Conservation (phyloP, 1,284 basidiomycete genomes). For the Tylopilus sp. region DNA sequence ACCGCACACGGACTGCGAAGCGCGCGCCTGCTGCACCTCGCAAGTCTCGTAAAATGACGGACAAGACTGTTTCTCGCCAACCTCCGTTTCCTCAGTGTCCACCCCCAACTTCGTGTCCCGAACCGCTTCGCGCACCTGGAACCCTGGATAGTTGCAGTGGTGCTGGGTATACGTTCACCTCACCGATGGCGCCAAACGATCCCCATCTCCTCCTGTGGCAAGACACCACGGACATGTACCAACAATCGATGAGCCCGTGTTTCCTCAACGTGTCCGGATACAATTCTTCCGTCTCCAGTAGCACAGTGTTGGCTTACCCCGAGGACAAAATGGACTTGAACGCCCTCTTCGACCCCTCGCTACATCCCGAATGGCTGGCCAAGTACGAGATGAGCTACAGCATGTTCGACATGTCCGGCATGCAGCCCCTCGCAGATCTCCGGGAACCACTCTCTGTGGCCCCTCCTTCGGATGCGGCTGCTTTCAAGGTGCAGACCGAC, state of each 20-base stretch:
- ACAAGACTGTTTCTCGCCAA: not conserved
- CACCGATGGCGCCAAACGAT: no score
- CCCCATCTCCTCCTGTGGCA: no score
- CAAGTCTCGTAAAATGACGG: not conserved
- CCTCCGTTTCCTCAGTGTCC: no score
- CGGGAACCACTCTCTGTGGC: not conserved
- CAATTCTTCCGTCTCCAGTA: no score
- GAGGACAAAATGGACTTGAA: slow-evolving; percentile 1
- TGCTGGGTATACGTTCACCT: no score
- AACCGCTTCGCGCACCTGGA: no score
- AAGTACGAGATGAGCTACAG: slow-evolving; percentile 9
- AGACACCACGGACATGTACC: no score
- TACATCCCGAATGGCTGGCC: slow-evolving; percentile 14
- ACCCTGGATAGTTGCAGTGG: no score
- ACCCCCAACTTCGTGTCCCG: no score
- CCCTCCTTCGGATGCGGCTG: not conserved
- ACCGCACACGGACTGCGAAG: slow-evolving; percentile 8
- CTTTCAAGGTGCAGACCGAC: not conserved
- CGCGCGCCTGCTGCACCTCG: not conserved
- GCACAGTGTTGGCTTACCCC: not conserved
- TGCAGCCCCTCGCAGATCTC: not conserved
- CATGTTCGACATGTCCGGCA: not conserved
- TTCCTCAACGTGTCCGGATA: no score
- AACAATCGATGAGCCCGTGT: no score
- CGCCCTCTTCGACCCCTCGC: slow-evolving; percentile 3